phyloP scores from a whole-genome alignment of 208 protist species.

The Leishmania tarentolae region DNA sequence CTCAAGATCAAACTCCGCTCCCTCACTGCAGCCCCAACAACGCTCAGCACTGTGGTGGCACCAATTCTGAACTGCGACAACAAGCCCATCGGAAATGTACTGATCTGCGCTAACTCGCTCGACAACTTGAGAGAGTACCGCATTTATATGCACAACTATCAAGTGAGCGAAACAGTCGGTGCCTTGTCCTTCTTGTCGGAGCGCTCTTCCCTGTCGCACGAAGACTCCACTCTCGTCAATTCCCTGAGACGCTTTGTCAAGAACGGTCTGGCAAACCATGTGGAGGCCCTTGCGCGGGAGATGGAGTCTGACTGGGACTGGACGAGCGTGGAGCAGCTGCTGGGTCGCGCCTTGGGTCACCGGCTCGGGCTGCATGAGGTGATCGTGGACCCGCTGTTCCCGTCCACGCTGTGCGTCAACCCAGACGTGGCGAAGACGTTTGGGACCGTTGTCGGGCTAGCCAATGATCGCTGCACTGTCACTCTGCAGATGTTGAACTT shows the following conservation, averaged over 20 bases:
- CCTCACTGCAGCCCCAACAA: constrained; percentile 72
- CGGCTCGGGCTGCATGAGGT: constrained; percentile 44
- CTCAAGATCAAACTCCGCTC: constrained; percentile 84
- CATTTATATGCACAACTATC: constrained; percentile 82
- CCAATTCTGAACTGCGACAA: constrained; percentile 61
- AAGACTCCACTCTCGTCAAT: constrained; percentile 36
- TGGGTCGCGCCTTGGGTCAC: constrained; percentile 63
- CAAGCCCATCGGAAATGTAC: constrained; percentile 70
- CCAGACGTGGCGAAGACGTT: constrained; percentile 69
- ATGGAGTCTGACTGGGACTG: constrained; percentile 92
- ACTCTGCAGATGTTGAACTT: constrained; percentile 67
- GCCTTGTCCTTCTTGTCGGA: constrained; percentile 51
- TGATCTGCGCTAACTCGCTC: constrained; percentile 87
- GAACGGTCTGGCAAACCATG: constrained; percentile 51
- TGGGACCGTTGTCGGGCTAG: constrained; percentile 36
- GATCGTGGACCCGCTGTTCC: constrained; percentile 70
- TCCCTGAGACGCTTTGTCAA: constrained; percentile 58
- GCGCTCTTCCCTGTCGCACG: constrained; percentile 37
- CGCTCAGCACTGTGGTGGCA: constrained; percentile 77
- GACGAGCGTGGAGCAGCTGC: constrained; percentile 83
- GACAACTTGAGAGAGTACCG: constrained; percentile 84
- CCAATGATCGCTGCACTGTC: constrained; percentile 43
- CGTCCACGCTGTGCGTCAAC: constrained; percentile 76
- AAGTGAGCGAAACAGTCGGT: constrained; percentile 55
- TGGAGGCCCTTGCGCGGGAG: constrained; percentile 68